These are phyloP conservation scores for Erodium maritimum DNA, from an alignment of 345 rosid genomes.

Conservation along the genomic window DNA sequence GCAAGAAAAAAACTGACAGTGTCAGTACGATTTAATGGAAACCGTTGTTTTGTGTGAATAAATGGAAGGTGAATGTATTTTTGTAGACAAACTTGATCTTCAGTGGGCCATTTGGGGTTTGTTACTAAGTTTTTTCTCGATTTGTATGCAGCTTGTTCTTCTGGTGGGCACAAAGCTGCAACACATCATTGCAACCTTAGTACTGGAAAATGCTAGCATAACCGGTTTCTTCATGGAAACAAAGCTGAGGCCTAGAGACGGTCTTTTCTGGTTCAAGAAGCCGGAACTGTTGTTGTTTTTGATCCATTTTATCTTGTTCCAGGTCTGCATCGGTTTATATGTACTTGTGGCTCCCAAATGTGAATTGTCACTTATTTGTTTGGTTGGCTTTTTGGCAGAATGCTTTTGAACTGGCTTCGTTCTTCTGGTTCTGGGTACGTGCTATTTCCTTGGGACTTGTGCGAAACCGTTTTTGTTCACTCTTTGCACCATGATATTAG, in stretches of 20 bases:
- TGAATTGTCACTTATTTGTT: slow-evolving; percentile 4
- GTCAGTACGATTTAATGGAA: no score
- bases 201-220: slow-evolving; percentile 58
- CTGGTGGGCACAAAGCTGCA: slow-evolving; percentile 76
- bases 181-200: slow-evolving; percentile 84
- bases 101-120: background rate
- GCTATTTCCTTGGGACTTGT: slow-evolving; percentile 9
- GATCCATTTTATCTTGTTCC: slow-evolving; percentile 88
- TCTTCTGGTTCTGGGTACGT: slow-evolving; percentile 95
- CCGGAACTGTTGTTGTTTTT: slow-evolving; percentile 66
- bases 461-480: no score
- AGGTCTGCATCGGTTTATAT: slow-evolving; percentile 30
- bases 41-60: no score
- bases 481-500: no score
- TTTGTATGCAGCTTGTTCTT: slow-evolving; percentile 51
- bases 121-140: slow-evolving; percentile 3
- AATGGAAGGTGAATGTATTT: no score
- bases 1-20: no score
- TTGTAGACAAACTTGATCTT: no score
- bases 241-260: slow-evolving; percentile 74
- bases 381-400: slow-evolving; percentile 37
- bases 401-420: slow-evolving; percentile 87
- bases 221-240: slow-evolving; percentile 34
- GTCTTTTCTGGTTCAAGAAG: slow-evolving; percentile 92
- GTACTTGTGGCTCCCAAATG: background rate